Conservation (phyloP, 257 asterid genomes). For the Ocimum tenuiflorum region DNA sequence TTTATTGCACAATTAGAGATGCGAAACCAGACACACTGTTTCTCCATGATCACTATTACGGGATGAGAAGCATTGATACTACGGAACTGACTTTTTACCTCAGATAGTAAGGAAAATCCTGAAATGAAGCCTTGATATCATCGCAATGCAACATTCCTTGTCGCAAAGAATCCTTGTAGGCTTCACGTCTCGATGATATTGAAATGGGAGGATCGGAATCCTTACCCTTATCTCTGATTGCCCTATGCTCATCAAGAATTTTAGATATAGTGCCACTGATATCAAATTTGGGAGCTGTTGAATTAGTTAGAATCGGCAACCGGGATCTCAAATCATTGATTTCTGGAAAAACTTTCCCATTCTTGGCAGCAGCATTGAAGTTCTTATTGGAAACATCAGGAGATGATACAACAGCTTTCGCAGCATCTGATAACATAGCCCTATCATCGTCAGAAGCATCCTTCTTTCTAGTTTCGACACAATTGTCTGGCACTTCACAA, state of each 20-base stretch:
- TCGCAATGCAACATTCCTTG: slow-evolving; percentile 53
- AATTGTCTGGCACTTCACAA: slow-evolving; percentile 48
- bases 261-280: slow-evolving; percentile 44
- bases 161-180: slow-evolving; percentile 59
- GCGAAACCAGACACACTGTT: background rate
- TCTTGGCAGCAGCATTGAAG: slow-evolving; percentile 40
- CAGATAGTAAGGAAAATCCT: slow-evolving; percentile 75
- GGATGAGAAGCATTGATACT: background rate
- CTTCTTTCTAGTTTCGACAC: slow-evolving; percentile 48
- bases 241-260: slow-evolving; percentile 50
- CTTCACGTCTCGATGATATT: slow-evolving; percentile 54
- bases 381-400: slow-evolving; percentile 38
- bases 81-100: slow-evolving; percentile 42
- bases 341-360: slow-evolving; percentile 41
- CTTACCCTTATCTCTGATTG: slow-evolving; percentile 39
- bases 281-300: slow-evolving; percentile 48
- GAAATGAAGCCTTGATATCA: slow-evolving; percentile 61
- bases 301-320: slow-evolving; percentile 41
- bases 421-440: slow-evolving; percentile 30
- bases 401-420: slow-evolving; percentile 38
- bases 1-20: background rate
- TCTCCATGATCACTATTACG: background rate
- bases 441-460: slow-evolving; percentile 48
- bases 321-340: slow-evolving; percentile 49
- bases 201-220: slow-evolving; percentile 51